A percentile compares a stretch with the other conserved stretches of the same genome.
phyloP scores from a whole-genome alignment of 306 rosid genomes.

The Heteromeles arbutifolia region DNA sequence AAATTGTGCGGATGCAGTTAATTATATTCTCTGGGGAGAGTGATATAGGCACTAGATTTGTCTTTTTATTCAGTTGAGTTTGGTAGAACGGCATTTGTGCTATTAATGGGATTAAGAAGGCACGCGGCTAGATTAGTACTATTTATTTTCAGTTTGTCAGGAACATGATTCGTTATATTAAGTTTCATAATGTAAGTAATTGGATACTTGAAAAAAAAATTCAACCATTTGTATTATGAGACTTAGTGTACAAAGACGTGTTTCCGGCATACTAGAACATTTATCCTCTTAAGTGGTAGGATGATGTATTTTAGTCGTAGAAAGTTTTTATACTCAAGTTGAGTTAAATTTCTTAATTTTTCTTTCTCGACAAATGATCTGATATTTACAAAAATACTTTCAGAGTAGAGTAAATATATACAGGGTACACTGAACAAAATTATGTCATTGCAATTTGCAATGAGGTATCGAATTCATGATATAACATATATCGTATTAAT shows the following conservation, averaged over 20 bases:
- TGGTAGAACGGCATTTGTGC: constrained; percentile 34
- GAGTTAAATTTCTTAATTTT: constrained; percentile 2
- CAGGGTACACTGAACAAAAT: background rate
- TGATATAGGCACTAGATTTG: constrained; percentile 48
- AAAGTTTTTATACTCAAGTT: constrained; percentile 5
- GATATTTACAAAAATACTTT: too few species aligned
- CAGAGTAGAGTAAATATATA: too few species aligned
- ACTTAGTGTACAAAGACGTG: too few species aligned
- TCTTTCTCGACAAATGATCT: too few species aligned
- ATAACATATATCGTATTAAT: too few species aligned
- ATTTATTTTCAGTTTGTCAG: too few species aligned
- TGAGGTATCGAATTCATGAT: background rate
- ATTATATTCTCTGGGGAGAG: constrained; percentile 19
- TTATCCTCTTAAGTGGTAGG: background rate
- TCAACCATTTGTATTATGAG: too few species aligned
- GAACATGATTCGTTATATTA: too few species aligned
- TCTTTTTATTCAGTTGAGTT: constrained; percentile 30
- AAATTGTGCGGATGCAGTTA: background rate
- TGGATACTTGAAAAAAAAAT: too few species aligned
- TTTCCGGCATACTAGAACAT: too few species aligned
- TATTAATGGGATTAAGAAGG: constrained; percentile 12
- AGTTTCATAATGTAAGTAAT: too few species aligned
- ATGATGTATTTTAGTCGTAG: constrained; percentile 15
- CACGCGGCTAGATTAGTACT: background rate
- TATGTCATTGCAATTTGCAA: background rate